Conservation (phyloP, 345 rosid genomes). For the Lepidium aucheri region DNA sequence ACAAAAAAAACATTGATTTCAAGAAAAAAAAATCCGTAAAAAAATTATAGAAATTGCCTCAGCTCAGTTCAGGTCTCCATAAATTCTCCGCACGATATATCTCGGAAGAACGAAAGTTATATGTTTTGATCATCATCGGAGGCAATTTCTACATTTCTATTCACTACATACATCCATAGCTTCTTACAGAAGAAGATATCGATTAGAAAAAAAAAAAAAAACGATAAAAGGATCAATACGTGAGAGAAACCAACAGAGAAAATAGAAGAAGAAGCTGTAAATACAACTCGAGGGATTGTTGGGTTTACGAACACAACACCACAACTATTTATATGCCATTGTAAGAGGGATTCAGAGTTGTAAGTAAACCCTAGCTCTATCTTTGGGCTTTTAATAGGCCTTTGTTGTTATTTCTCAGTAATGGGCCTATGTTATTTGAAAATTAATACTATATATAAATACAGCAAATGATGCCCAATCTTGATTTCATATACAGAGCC, state of each 20-base stretch:
- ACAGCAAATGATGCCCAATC: too few relatives aligned
- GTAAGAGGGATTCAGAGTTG: not conserved
- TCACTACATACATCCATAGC: not conserved
- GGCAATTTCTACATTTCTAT: not conserved
- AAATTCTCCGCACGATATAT: constrained; percentile 13
- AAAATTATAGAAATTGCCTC: not conserved
- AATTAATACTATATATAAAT: too few relatives aligned
- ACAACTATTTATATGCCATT: not conserved
- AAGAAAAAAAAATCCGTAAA: not conserved
- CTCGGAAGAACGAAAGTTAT: constrained; percentile 33
- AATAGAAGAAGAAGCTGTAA: not conserved
- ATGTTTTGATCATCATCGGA: constrained; percentile 29
- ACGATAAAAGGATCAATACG: not conserved
- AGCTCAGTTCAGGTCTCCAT: constrained; percentile 33
- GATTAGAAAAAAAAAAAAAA: not conserved
- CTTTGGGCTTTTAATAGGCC: constrained; percentile 1
- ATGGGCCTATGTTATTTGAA: too few relatives aligned
- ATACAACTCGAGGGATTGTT: not conserved
- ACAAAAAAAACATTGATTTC: not conserved
- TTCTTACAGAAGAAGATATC: not conserved
- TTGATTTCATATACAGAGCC: too few relatives aligned
- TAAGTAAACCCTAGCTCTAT: constrained; percentile 8
- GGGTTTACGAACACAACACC: not conserved
- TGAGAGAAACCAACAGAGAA: not conserved
- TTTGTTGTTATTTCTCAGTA: not conserved